These are phyloP conservation scores for Scedosporium minutisporum DNA, from an alignment of 2,329 filamentous ascomycete species.

Conservation along the genomic window DNA sequence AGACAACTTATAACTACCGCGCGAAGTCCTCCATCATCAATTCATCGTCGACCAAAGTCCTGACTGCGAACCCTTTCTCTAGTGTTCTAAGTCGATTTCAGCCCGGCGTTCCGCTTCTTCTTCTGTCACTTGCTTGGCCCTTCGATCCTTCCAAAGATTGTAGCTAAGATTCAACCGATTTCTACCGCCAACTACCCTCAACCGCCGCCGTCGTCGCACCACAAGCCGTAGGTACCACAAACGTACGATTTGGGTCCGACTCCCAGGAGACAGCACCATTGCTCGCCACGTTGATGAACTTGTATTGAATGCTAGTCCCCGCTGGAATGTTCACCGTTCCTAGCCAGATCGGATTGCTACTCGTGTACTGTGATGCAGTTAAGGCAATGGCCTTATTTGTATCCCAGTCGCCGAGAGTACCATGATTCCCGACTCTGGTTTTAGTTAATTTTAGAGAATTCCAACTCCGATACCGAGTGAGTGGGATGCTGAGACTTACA, in stretches of 20 bases:
- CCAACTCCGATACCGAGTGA: no score
- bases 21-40: no score
- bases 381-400: conserved; percentile 35
- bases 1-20: no score
- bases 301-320: conserved; percentile 46
- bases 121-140: no score
- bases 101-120: no score
- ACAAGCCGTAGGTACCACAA: conserved; percentile 12
- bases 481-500: conserved; percentile 24
- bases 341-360: conserved; percentile 43
- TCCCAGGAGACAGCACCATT: conserved; percentile 48
- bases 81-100: no score
- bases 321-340: conserved; percentile 38
- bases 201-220: background rate
- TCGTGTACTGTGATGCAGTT: conserved; percentile 41
- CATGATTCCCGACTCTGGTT: background rate
- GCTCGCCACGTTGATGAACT: conserved; percentile 45
- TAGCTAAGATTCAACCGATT: background rate
- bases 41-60: no score
- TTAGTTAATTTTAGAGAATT: no score
- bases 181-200: background rate
- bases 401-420: conserved; percentile 36
- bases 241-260: conserved; percentile 35
- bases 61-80: no score
- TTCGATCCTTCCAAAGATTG: background rate